Evolutionary conservation across 306 rosid genomes (phyloP).

Genomic region (Lotus japonicus): DNA sequence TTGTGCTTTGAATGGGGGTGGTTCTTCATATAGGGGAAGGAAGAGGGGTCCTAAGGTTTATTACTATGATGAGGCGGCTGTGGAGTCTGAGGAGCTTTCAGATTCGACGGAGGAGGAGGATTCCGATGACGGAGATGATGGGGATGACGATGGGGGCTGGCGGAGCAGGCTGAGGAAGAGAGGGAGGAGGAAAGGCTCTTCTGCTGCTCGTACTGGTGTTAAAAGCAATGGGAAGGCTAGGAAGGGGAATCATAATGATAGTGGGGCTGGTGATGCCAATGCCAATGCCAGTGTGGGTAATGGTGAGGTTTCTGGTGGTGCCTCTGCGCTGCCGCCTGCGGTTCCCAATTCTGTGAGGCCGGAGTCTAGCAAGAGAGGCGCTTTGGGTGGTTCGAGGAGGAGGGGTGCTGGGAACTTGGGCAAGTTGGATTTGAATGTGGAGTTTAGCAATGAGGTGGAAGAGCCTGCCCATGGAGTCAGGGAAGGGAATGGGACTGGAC

Average conservation of each 20-base stretch:
- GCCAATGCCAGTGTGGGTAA: slow-evolving; percentile 14
- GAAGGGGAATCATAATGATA: slow-evolving; percentile 25
- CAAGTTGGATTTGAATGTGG: slow-evolving; percentile 92
- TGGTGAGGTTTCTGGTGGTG: slow-evolving; percentile 29
- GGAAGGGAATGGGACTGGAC: slow-evolving; percentile 29
- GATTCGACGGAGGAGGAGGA: slow-evolving; percentile 54
- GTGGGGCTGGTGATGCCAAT: neutral
- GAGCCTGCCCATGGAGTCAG: slow-evolving; percentile 40
- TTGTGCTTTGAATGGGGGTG: slow-evolving; percentile 32
- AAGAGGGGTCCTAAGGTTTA: slow-evolving; percentile 29
- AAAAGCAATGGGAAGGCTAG: slow-evolving; percentile 38
- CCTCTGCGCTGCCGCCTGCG: neutral
- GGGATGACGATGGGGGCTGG: slow-evolving; percentile 6
- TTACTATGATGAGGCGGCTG: slow-evolving; percentile 45
- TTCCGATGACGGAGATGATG: slow-evolving; percentile 51
- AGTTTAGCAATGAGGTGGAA: slow-evolving; percentile 90
- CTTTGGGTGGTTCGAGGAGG: slow-evolving; percentile 33
- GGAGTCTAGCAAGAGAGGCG: slow-evolving; percentile 48
- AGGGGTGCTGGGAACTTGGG: slow-evolving; percentile 65
- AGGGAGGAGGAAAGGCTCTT: neutral
- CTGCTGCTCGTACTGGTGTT: neutral
- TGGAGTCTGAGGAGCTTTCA: slow-evolving; percentile 38
- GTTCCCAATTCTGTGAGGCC: slow-evolving; percentile 15
- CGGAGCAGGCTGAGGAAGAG: slow-evolving; percentile 20
- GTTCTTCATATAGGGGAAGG: neutral